Conservation (phyloP, 2,329 filamentous ascomycete species). For the Hymenoscyphus repandus region DNA sequence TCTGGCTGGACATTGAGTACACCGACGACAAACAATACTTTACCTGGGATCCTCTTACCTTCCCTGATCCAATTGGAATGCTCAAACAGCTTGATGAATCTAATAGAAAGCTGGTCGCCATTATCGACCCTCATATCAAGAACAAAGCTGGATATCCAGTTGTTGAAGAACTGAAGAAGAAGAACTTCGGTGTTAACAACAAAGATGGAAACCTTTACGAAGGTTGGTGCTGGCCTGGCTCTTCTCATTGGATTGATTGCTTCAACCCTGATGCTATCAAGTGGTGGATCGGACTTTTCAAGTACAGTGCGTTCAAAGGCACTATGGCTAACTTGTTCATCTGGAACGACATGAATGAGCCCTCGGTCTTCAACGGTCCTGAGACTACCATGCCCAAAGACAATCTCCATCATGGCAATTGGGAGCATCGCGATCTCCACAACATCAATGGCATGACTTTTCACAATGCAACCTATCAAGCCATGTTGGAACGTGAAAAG, state of each 20-base stretch:
- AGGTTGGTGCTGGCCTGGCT: conserved; percentile 98
- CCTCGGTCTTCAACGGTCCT: conserved; percentile 96
- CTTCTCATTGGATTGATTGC: conserved; percentile 91
- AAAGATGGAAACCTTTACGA: conserved; percentile 88
- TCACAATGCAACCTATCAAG: conserved; percentile 88
- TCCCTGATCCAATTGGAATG: conserved; percentile 82
- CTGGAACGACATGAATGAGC: conserved; percentile 99
- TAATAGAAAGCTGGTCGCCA: conserved; percentile 84
- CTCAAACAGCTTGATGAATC: conserved; percentile 79
- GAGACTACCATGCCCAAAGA: conserved; percentile 99
- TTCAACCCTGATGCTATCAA: conserved; percentile 88
- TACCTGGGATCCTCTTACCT: conserved; percentile 88
- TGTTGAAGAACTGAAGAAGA: conserved; percentile 74
- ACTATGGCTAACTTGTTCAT: conserved; percentile 83
- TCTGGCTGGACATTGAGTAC: conserved; percentile 98
- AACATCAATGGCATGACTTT: conserved; percentile 95
- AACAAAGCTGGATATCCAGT: conserved; percentile 75
- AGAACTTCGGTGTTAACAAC: conserved; percentile 79
- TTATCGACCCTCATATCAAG: conserved; percentile 98
- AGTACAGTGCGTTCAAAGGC: conserved; percentile 82
- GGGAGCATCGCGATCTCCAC: conserved; percentile 96
- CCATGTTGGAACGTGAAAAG: conserved; percentile 76
- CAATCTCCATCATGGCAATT: conserved; percentile 83
- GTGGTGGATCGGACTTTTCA: conserved; percentile 90
- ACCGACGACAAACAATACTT: conserved; percentile 98